These are phyloP conservation scores for Aspergillus uvarum DNA, from an alignment of 2,329 filamentous ascomycete genomes.

Conservation along the genomic window DNA sequence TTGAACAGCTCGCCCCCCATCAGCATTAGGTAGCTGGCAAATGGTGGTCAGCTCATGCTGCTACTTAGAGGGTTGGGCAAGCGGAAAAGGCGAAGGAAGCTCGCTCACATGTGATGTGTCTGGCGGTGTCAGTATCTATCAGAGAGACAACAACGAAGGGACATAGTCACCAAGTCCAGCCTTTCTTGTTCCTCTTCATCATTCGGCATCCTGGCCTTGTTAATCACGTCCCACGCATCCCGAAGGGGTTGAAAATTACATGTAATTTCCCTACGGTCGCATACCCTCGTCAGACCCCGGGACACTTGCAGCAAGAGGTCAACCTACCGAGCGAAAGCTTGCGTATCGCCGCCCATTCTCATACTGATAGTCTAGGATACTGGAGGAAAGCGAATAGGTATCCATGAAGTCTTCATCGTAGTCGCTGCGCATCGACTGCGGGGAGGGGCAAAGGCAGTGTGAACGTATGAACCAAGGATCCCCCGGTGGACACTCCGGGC, in stretches of 20 bases:
- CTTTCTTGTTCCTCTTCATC: not conserved
- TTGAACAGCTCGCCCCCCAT: not conserved
- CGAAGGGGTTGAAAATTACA: not conserved
- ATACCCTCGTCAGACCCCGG: too few relatives aligned
- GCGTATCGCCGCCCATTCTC: not conserved
- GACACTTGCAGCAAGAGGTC: too few relatives aligned
- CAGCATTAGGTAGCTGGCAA: not conserved
- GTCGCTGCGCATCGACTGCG: not conserved
- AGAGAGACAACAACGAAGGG: not conserved
- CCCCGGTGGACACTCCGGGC: not conserved
- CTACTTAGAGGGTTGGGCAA: not conserved
- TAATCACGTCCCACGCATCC: too few relatives aligned
- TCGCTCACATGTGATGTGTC: not conserved
- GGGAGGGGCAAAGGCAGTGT: too few relatives aligned
- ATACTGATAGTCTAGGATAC: not conserved
- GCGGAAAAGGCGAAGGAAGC: not conserved
- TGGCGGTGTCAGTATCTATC: not conserved
- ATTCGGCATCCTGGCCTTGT: not conserved
- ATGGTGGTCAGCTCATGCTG: not conserved
- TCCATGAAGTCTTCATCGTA: not conserved
- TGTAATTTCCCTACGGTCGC: not conserved
- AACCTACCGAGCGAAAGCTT: not conserved
- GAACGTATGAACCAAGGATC: too few relatives aligned
- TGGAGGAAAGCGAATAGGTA: not conserved
- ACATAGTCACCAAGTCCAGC: not conserved